Percentiles rank a stretch among this genome's conserved stretches.
Evolutionary conservation across 2,329 filamentous ascomycete genomes (phyloP).

Genomic region (Beauveria australis): DNA sequence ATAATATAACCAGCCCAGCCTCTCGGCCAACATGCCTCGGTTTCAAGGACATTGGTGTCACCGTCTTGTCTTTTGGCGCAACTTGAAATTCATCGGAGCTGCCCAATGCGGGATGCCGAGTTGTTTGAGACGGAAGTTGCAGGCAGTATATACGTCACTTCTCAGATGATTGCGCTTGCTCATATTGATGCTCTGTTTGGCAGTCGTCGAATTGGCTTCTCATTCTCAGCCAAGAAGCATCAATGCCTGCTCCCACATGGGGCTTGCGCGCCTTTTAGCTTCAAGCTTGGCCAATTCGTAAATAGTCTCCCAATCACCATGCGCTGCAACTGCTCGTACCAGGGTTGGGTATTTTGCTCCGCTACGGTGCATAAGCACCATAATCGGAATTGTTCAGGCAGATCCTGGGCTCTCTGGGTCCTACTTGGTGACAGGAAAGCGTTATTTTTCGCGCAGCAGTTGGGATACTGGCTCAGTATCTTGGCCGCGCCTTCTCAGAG

Average conservation of each 20-base stretch:
- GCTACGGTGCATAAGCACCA: slow-evolving; percentile 7
- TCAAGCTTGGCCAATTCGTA: background rate
- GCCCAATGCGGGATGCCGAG: slow-evolving; percentile 3
- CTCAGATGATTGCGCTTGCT: background rate
- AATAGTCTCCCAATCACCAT: background rate
- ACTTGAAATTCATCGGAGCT: background rate
- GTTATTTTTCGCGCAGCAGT: background rate
- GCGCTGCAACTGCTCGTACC: background rate
- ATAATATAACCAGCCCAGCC: too few relatives aligned
- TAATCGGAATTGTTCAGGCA: slow-evolving; percentile 8
- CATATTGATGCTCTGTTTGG: background rate
- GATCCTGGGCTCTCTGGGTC: background rate
- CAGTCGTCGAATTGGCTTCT: background rate
- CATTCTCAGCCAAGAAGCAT: background rate
- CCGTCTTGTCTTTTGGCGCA: background rate
- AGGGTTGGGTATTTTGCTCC: background rate
- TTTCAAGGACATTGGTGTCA: background rate
- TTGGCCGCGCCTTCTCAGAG: background rate
- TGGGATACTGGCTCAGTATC: background rate
- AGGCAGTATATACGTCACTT: background rate
- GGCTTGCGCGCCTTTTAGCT: background rate
- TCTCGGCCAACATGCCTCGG: too few relatives aligned
- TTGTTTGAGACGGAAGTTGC: background rate
- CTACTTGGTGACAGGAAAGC: background rate
- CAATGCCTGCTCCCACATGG: background rate